Conservation (phyloP, 371 early-diverging fungal species). For the Haplosporangium sp. region DNA sequence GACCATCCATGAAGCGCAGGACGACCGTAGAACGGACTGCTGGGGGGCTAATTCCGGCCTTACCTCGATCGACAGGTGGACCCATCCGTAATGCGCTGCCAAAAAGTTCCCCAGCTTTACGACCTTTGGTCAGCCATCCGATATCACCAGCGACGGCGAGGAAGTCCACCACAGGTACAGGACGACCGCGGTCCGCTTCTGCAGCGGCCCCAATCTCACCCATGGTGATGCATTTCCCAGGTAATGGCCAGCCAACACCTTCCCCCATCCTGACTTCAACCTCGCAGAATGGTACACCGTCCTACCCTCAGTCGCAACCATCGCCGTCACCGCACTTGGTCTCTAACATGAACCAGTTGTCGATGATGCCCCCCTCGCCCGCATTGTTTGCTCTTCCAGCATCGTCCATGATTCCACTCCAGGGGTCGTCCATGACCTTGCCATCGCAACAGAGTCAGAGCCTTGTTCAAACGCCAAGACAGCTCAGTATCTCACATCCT, state of each 20-base stretch:
- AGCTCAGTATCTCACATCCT: conserved; percentile 33
- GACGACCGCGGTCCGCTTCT: conserved; percentile 8
- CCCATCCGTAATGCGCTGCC: conserved; percentile 12
- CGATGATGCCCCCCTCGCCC: conserved; percentile 39
- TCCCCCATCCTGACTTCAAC: conserved; percentile 38
- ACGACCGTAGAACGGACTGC: conserved; percentile 30
- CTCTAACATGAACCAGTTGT: conserved; percentile 40
- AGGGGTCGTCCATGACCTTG: conserved; percentile 31
- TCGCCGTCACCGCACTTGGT: conserved; percentile 35
- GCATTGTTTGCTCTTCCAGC: conserved; percentile 35
- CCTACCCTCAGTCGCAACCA: conserved; percentile 21
- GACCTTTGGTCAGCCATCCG: conserved; percentile 18
- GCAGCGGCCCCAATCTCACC: conserved; percentile 23
- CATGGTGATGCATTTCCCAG: conserved; percentile 15
- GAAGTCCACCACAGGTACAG: neutral
- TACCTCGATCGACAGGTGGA: conserved; percentile 13
- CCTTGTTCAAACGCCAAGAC: conserved; percentile 20
- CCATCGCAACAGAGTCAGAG: conserved; percentile 31
- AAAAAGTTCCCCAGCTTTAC: conserved; percentile 29
- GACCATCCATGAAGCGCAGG: conserved; percentile 39
- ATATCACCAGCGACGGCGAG: conserved; percentile 8
- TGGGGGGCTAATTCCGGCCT: conserved; percentile 18
- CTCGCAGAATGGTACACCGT: no score
- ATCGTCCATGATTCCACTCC: conserved; percentile 50
- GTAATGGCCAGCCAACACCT: conserved; percentile 10